phyloP scores from a whole-genome alignment of 2,329 filamentous ascomycete genomes.

The Paraphoma sp. region DNA sequence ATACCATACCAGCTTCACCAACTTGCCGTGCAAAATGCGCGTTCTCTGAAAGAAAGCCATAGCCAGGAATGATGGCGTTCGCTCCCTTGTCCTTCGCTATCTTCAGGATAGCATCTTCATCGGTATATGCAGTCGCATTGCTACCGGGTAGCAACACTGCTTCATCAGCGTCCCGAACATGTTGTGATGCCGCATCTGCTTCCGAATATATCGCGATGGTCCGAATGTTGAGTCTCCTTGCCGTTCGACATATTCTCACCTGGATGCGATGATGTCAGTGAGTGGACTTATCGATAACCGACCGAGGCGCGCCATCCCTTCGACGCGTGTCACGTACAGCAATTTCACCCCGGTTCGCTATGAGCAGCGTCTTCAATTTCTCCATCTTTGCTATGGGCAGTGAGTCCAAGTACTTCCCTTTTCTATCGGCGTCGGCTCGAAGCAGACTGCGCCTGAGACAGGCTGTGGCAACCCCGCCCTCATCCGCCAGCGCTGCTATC shows the following conservation, averaged over 20 bases:
- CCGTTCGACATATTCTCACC: constrained; percentile 60
- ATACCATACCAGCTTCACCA: constrained; percentile 61
- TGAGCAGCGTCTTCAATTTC: constrained; percentile 58
- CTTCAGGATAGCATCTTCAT: constrained; percentile 56
- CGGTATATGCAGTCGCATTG: constrained; percentile 58
- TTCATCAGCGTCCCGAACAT: constrained; percentile 62
- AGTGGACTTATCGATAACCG: constrained; percentile 4
- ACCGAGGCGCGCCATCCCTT: background rate
- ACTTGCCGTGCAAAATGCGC: constrained; percentile 65
- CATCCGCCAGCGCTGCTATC: constrained; percentile 6
- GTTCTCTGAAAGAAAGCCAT: constrained; percentile 72
- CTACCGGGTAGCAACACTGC: constrained; percentile 58
- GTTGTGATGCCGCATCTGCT: constrained; percentile 61
- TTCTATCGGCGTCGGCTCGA: background rate
- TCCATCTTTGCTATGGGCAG: constrained; percentile 39
- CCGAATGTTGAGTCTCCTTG: constrained; percentile 56
- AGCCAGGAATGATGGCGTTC: constrained; percentile 70
- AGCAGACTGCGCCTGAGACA: background rate
- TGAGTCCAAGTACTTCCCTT: background rate
- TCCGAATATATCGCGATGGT: constrained; percentile 66
- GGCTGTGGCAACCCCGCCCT: constrained; percentile 7
- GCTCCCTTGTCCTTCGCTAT: constrained; percentile 58
- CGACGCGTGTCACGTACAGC: constrained; percentile 5
- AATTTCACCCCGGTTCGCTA: constrained; percentile 56
- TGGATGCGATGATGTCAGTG: constrained; percentile 27